These are phyloP conservation scores for Circinella umbellata DNA, from an alignment of 371 early-diverging fungal genomes.

Conservation along the genomic window DNA sequence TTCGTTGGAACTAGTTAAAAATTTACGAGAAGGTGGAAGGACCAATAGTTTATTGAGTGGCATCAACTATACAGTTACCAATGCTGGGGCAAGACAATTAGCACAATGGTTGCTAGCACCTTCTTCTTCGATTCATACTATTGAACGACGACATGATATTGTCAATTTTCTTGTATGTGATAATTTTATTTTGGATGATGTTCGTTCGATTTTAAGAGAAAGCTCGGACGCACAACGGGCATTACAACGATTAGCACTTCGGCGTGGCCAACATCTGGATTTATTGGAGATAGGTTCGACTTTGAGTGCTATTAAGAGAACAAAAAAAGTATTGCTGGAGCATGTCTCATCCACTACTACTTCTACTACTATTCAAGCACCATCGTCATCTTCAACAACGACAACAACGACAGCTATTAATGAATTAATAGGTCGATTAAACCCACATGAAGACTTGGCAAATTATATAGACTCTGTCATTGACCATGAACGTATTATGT, in stretches of 20 bases:
- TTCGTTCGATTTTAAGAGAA: slow-evolving; percentile 52
- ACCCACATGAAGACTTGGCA: slow-evolving; percentile 39
- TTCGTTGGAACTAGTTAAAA: slow-evolving; percentile 61
- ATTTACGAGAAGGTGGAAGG: slow-evolving; percentile 49
- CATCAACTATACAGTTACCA: slow-evolving; percentile 80
- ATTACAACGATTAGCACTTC: slow-evolving; percentile 70
- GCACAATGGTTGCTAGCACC: slow-evolving; percentile 74
- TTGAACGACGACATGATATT: slow-evolving; percentile 68
- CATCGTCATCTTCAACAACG: background rate
- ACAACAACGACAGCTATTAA: background rate
- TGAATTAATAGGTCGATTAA: background rate
- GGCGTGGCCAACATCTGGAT: slow-evolving; percentile 69
- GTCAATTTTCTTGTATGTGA: slow-evolving; percentile 69
- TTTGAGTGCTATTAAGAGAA: slow-evolving; percentile 43
- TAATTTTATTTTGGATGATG: slow-evolving; percentile 51
- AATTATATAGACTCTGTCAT: slow-evolving; percentile 45
- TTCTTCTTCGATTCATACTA: slow-evolving; percentile 55
- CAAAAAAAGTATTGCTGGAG: slow-evolving; percentile 4
- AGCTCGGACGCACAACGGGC: slow-evolving; percentile 77
- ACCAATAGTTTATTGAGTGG: slow-evolving; percentile 69
- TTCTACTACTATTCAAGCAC: background rate
- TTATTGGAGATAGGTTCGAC: slow-evolving; percentile 65
- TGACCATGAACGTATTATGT: slow-evolving; percentile 41
- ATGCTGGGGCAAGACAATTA: slow-evolving; percentile 79
- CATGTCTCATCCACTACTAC: background rate